phyloP scores from a whole-genome alignment of 805 yeast genomes.

The Pichia manshurica region DNA sequence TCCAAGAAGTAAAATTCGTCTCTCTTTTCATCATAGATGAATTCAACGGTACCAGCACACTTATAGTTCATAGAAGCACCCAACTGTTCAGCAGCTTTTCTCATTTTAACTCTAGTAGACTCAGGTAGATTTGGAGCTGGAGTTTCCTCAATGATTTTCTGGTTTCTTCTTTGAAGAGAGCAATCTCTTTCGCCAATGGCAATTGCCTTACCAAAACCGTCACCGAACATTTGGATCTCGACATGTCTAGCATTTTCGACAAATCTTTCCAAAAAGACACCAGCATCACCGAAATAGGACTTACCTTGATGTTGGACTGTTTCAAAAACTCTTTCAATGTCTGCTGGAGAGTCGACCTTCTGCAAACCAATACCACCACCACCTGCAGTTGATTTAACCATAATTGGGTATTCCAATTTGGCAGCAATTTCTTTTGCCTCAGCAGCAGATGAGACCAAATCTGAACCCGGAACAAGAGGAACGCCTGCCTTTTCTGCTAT shows the following conservation, averaged over 20 bases:
- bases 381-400: slow-evolving; percentile 98
- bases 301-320: slow-evolving; percentile 93
- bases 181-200: slow-evolving; percentile 98
- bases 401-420: slow-evolving; percentile 76
- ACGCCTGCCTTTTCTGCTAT: slow-evolving; percentile 89
- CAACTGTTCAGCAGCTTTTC: slow-evolving; percentile 77
- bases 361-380: slow-evolving; percentile 99
- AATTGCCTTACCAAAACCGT: slow-evolving; percentile 87
- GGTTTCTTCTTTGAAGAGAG: slow-evolving; percentile 95
- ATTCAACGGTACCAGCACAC: slow-evolving; percentile 97
- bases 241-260: slow-evolving; percentile 95
- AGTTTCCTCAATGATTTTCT: slow-evolving; percentile 92
- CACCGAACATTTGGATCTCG: slow-evolving; percentile 95
- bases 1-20: slow-evolving; percentile 93
- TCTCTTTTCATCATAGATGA: slow-evolving; percentile 77
- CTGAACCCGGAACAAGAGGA: slow-evolving; percentile 97
- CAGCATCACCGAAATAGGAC: slow-evolving; percentile 90
- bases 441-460: slow-evolving; percentile 59
- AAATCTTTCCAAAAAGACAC: slow-evolving; percentile 91
- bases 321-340: slow-evolving; percentile 77
- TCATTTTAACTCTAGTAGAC: slow-evolving; percentile 64
- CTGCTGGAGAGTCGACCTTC: slow-evolving; percentile 77
- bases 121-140: slow-evolving; percentile 95
- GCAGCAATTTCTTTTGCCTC: slow-evolving; percentile 78
- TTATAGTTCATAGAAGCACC: slow-evolving; percentile 82